Conservation (phyloP, 192 early-diverging fungal species). For the Lobosporangium transversale region DNA sequence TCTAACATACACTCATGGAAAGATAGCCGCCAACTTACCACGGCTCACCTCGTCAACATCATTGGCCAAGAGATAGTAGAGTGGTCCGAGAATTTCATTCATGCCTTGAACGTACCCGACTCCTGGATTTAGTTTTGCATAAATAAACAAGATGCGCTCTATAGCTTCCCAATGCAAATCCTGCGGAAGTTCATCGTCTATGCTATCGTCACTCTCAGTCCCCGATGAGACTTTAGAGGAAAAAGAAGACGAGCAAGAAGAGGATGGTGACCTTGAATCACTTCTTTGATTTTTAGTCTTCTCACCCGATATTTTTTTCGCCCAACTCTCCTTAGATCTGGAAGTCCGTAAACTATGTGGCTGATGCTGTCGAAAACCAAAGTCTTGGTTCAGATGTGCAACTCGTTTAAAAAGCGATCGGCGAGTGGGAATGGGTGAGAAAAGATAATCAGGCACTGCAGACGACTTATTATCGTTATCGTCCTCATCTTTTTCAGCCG, state of each 20-base stretch:
- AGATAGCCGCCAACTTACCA: too few species aligned
- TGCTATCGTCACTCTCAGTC: conserved; percentile 4
- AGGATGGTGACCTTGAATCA: conserved; percentile 15
- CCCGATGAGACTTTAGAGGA: background rate
- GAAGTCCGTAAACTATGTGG: conserved; percentile 29
- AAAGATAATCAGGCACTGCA: conserved; percentile 30
- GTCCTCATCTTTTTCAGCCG: background rate
- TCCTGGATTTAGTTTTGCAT: conserved; percentile 82
- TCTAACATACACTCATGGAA: background rate
- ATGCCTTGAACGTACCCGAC: conserved; percentile 90
- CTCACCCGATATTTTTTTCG: conserved; percentile 7
- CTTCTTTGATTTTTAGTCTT: conserved; percentile 1
- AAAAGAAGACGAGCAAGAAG: conserved; percentile 4
- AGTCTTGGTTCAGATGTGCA: conserved; percentile 71
- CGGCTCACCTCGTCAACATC: conserved; percentile 57
- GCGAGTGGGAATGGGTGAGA: conserved; percentile 58
- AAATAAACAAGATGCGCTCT: conserved; percentile 81
- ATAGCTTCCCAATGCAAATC: conserved; percentile 85
- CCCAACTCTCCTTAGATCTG: conserved; percentile 23
- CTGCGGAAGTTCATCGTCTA: conserved; percentile 40
- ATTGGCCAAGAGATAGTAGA: conserved; percentile 81
- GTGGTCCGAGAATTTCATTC: conserved; percentile 85
- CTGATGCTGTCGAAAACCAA: conserved; percentile 61
- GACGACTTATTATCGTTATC: conserved; percentile 12
- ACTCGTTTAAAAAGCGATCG: conserved; percentile 71